These are phyloP conservation scores for Strigomonas culicis DNA, from an alignment of 208 protist genomes.

Conservation along the genomic window DNA sequence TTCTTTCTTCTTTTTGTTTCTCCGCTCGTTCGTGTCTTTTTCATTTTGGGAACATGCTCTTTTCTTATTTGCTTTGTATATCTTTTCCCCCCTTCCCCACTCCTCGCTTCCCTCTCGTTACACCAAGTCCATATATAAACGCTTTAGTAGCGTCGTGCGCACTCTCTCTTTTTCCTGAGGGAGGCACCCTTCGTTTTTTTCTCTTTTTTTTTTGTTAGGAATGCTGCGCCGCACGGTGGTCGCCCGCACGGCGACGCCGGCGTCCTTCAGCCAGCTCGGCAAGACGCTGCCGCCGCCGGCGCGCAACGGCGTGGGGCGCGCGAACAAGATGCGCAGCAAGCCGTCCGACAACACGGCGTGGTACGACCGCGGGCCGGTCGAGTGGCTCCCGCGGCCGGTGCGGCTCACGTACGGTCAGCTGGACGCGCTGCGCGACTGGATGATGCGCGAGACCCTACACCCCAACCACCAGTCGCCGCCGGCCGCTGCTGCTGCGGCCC, in stretches of 20 bases:
- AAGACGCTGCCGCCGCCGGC: conserved; percentile 64
- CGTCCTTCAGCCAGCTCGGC: conserved; percentile 67
- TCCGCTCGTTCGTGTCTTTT: no score
- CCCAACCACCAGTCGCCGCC: neutral
- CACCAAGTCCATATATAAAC: no score
- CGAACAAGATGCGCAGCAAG: conserved; percentile 87
- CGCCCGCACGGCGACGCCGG: conserved; percentile 60
- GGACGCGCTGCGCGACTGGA: conserved; percentile 81
- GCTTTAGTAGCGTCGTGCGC: no score
- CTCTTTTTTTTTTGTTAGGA: no score
- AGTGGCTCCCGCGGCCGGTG: conserved; percentile 87
- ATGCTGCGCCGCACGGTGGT: conserved; percentile 38
- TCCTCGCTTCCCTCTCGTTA: no score
- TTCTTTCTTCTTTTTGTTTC: no score
- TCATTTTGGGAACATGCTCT: no score
- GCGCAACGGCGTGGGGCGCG: conserved; percentile 64
- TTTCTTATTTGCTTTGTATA: no score
- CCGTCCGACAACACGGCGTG: conserved; percentile 87
- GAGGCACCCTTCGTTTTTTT: no score
- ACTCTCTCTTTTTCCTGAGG: no score
- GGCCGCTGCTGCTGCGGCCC: neutral
- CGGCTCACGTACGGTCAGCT: conserved; percentile 77
- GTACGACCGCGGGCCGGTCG: conserved; percentile 88
- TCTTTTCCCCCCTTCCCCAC: no score
- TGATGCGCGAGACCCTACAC: conserved; percentile 84